These are phyloP conservation scores for Epichloe sibirici DNA, from an alignment of 2,329 filamentous ascomycete species.

Conservation along the genomic window DNA sequence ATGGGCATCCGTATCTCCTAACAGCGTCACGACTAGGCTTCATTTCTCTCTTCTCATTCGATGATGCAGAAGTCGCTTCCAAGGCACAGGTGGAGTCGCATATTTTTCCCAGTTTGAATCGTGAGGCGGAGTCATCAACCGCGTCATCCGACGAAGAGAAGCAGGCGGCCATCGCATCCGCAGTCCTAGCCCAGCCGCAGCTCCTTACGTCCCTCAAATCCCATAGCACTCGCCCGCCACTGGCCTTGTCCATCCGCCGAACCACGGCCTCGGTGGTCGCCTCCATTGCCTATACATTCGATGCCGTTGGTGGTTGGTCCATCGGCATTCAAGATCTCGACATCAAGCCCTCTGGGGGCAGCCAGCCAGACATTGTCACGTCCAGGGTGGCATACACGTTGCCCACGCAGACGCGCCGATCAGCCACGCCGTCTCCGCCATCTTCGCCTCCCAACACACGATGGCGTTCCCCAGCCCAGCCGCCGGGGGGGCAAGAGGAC, in stretches of 20 bases:
- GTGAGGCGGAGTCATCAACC: background rate
- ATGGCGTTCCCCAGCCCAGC: conserved; percentile 5
- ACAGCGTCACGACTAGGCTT: conserved; percentile 65
- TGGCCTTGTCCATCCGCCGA: conserved; percentile 72
- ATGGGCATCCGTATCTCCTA: conserved; percentile 62
- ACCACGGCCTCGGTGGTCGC: conserved; percentile 55
- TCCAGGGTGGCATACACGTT: conserved; percentile 26
- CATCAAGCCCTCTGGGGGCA: conserved; percentile 30
- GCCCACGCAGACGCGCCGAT: conserved; percentile 17
- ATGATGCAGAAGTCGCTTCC: conserved; percentile 10
- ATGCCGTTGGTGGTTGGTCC: conserved; percentile 70
- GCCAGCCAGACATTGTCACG: conserved; percentile 18
- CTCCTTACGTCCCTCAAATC: conserved; percentile 71
- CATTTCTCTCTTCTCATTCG: conserved; percentile 65
- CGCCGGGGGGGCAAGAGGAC: conserved; percentile 12
- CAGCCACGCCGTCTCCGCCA: conserved; percentile 7
- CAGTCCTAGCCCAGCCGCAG: conserved; percentile 14
- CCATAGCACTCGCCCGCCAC: conserved; percentile 63
- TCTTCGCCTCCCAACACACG: conserved; percentile 7
- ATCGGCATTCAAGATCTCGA: conserved; percentile 85
- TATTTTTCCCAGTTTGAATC: background rate
- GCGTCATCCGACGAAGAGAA: background rate
- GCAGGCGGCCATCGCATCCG: background rate
- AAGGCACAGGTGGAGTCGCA: background rate
- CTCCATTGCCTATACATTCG: conserved; percentile 76